Conservation (phyloP, 805 yeast species). For the Teunomyces lycoperdinae region DNA sequence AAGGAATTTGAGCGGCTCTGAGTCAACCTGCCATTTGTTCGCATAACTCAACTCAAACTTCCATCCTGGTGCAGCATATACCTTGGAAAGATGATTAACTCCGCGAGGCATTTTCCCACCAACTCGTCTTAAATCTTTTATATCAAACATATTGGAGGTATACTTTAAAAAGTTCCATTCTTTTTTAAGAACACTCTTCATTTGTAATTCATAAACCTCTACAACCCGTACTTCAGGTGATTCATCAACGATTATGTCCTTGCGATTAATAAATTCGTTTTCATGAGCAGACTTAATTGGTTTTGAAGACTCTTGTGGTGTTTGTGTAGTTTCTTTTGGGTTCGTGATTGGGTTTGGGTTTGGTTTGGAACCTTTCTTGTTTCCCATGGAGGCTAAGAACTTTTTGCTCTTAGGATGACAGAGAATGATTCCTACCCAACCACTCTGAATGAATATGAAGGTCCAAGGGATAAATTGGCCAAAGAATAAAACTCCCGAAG, state of each 20-base stretch:
- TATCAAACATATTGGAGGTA: constrained; percentile 55
- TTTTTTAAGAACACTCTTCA: constrained; percentile 56
- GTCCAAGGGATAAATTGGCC: constrained; percentile 65
- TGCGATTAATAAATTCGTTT: constrained; percentile 27
- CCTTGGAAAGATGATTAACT: constrained; percentile 48
- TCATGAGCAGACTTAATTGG: constrained; percentile 12
- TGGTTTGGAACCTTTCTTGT: constrained; percentile 2
- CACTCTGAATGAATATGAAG: constrained; percentile 48
- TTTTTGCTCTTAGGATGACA: constrained; percentile 60
- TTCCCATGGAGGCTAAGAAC: constrained; percentile 14
- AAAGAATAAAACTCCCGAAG: constrained; percentile 41
- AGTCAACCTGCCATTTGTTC: constrained; percentile 65
- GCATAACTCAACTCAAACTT: constrained; percentile 51
- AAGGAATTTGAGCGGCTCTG: constrained; percentile 51
- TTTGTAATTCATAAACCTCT: constrained; percentile 75
- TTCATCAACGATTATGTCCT: constrained; percentile 68
- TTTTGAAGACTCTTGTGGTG: background rate
- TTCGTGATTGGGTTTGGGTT: background rate
- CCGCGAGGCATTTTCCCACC: constrained; percentile 65
- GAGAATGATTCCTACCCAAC: constrained; percentile 53
- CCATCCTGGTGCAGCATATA: constrained; percentile 75
- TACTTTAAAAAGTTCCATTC: constrained; percentile 63
- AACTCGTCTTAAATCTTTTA: constrained; percentile 36
- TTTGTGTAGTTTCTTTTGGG: too few species aligned
- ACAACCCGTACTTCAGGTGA: constrained; percentile 58